Conservation (phyloP, 345 rosid genomes). For the Acer campestre region DNA sequence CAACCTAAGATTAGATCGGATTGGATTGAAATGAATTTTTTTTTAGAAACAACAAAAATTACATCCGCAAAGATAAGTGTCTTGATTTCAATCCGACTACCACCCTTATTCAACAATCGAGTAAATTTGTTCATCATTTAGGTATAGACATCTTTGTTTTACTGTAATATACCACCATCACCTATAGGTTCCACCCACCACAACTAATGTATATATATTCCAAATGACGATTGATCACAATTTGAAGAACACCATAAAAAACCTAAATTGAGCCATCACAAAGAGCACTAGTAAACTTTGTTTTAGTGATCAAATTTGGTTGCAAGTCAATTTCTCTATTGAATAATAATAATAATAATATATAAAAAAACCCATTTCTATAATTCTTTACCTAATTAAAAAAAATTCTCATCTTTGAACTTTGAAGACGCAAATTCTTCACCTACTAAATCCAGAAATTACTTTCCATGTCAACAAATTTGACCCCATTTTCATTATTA, state of each 20-base stretch:
- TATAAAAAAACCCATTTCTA: not conserved
- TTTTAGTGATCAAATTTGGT: conserved; percentile 13
- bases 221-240: not conserved
- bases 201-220: not conserved
- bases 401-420: conserved; percentile 12
- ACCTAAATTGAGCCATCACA: too few relatives aligned
- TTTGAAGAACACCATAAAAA: not conserved
- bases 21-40: too few relatives aligned
- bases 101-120: not conserved
- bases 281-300: too few relatives aligned
- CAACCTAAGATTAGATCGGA: not conserved
- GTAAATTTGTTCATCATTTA: not conserved
- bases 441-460: conserved; percentile 30
- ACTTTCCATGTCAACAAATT: conserved; percentile 21
- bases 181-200: not conserved
- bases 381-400: conserved; percentile 33
- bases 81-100: not conserved
- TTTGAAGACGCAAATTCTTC: conserved; percentile 29
- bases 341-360: too few relatives aligned
- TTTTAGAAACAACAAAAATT: too few relatives aligned
- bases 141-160: not conserved
- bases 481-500: conserved; percentile 16
- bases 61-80: too few relatives aligned
- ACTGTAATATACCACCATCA: not conserved
- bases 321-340: conserved; percentile 9